Percentiles rank a stretch among this genome's conserved stretches.
Conservation (phyloP, 2,329 filamentous ascomycete species). For the Colletotrichum salicis region DNA sequence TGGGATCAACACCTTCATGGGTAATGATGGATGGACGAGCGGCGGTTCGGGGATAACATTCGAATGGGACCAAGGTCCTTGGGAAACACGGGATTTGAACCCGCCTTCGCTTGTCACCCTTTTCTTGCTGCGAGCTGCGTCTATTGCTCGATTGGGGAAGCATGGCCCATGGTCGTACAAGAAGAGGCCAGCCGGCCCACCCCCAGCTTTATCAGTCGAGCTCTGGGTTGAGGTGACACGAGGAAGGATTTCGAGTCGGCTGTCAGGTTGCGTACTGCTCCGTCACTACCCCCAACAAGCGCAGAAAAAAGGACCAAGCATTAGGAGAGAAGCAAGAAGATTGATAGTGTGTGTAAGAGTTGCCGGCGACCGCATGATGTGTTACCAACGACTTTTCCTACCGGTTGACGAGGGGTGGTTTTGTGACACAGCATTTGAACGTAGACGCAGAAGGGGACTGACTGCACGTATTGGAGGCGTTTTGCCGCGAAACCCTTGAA, state of each 20-base stretch:
- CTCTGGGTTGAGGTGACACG: conserved; percentile 6
- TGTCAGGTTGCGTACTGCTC: background rate
- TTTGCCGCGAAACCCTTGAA: background rate
- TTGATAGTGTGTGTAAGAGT: background rate
- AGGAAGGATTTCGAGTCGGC: background rate
- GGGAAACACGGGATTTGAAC: background rate
- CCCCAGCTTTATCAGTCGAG: background rate
- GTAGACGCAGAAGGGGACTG: background rate
- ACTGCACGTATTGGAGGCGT: background rate
- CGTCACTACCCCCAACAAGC: background rate
- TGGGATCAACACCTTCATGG: background rate
- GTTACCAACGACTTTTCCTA: background rate
- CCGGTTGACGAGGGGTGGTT: background rate
- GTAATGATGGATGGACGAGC: no score
- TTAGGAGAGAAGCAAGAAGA: no score
- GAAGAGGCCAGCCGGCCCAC: background rate
- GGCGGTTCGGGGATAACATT: background rate
- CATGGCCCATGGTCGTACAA: conserved; percentile 11
- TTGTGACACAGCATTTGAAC: background rate
- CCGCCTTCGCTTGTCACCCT: conserved; percentile 4
- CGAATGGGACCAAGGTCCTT: background rate
- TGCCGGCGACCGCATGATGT: conserved; percentile 2
- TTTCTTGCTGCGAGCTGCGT: conserved; percentile 1
- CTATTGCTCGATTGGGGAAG: conserved; percentile 14
- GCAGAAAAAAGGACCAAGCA: background rate